Evolutionary conservation across 208 protist genomes (phyloP).

Genomic region (Hexamita inflata): DNA sequence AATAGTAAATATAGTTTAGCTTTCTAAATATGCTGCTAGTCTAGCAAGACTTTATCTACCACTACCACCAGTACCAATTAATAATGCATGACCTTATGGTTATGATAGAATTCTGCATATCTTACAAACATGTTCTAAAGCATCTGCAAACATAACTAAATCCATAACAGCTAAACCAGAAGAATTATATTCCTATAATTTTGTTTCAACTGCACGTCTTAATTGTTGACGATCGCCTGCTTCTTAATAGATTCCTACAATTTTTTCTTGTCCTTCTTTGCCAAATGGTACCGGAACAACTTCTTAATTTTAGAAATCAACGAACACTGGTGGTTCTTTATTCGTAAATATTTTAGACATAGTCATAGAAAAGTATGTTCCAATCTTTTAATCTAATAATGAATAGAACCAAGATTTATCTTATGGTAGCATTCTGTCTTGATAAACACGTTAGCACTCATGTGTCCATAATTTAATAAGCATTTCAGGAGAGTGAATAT

Average conservation of each 20-base stretch:
- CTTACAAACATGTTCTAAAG: conserved; percentile 79
- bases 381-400: conserved; percentile 18
- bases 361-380: conserved; percentile 25
- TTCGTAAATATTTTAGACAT: conserved; percentile 33
- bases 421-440: conserved; percentile 77
- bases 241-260: conserved; percentile 56
- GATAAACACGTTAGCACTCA: conserved; percentile 83
- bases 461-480: conserved; percentile 81
- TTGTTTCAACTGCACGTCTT: conserved; percentile 61
- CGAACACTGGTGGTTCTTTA: conserved; percentile 42
- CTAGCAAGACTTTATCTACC: conserved; percentile 78
- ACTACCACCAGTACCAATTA: conserved; percentile 83
- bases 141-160: conserved; percentile 90
- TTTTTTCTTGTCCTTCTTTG: conserved; percentile 36
- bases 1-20: conserved; percentile 77
- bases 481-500: conserved; percentile 28
- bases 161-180: conserved; percentile 53
- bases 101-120: conserved; percentile 82
- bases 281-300: conserved; percentile 38
- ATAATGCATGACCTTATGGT: conserved; percentile 80
- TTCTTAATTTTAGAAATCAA: conserved; percentile 64
- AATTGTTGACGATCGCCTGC: conserved; percentile 64
- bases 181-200: conserved; percentile 58
- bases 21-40: conserved; percentile 78
- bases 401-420: conserved; percentile 1